Evolutionary conservation across 257 asterid species (phyloP).

Genomic region (Scutellaria barbata): DNA sequence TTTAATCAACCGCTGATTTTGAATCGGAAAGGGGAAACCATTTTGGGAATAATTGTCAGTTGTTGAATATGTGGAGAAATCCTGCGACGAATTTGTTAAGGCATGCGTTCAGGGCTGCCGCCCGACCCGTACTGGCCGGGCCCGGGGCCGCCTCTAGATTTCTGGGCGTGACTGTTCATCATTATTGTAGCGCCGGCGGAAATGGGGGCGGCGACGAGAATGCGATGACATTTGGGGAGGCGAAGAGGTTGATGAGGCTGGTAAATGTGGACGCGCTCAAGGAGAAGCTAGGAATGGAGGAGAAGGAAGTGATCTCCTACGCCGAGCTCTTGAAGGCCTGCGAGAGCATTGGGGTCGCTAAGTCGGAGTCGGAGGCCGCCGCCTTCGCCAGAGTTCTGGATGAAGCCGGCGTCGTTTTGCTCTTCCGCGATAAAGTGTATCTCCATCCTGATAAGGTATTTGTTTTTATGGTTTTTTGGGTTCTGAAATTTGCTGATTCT

Average conservation of each 20-base stretch:
- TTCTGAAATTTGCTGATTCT: background rate
- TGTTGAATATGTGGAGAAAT: conserved; percentile 60
- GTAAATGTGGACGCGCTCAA: conserved; percentile 81
- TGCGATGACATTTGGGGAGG: conserved; percentile 70
- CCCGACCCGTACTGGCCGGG: conserved; percentile 27
- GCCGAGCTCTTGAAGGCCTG: conserved; percentile 68
- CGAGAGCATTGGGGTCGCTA: conserved; percentile 73
- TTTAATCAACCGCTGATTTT: background rate
- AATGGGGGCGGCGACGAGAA: conserved; percentile 32
- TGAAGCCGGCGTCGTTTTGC: conserved; percentile 88
- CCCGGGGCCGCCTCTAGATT: conserved; percentile 21
- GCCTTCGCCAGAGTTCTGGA: conserved; percentile 84
- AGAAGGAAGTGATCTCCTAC: conserved; percentile 68
- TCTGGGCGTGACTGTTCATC: conserved; percentile 29
- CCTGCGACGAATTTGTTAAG: conserved; percentile 45
- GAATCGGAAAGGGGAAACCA: background rate
- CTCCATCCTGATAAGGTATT: conserved; percentile 88
- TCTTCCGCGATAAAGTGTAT: conserved; percentile 83
- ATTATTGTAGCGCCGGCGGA: conserved; percentile 38
- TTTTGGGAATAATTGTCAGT: background rate
- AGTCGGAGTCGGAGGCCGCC: conserved; percentile 67
- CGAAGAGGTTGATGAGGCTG: conserved; percentile 86
- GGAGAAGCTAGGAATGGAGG: conserved; percentile 73
- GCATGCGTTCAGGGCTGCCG: conserved; percentile 36
- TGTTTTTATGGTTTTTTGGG: background rate